A percentile compares a stretch with the other conserved stretches of the same genome.
These are phyloP conservation scores for Colletotrichum abscissum DNA, from an alignment of 2,329 filamentous ascomycete genomes.

Conservation along the genomic window DNA sequence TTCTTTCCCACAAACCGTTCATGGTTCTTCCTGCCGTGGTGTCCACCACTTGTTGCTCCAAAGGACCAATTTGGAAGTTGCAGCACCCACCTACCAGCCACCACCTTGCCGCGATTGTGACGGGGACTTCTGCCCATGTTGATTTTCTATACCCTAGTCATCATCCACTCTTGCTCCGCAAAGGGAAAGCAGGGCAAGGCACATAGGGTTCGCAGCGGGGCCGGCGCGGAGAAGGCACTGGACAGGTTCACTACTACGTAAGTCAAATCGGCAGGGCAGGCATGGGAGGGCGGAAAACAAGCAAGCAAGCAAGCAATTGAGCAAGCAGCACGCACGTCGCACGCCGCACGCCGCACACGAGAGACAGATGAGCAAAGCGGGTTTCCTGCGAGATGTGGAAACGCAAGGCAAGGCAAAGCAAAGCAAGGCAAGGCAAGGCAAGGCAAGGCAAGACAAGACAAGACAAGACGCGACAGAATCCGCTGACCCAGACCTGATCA, in stretches of 20 bases:
- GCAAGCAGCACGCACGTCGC: not conserved
- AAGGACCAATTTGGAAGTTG: not conserved
- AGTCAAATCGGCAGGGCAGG: not conserved
- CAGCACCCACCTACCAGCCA: not conserved
- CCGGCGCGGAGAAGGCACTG: conserved; percentile 2
- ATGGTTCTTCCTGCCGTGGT: not conserved
- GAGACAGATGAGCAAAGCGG: not conserved
- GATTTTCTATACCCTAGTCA: not conserved
- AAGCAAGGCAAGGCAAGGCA: not conserved
- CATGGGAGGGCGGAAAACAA: not conserved
- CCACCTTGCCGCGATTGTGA: not conserved
- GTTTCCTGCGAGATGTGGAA: not conserved
- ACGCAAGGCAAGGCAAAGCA: not conserved
- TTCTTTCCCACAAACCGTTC: not conserved
- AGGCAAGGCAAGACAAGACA: not conserved
- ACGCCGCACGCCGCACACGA: not conserved
- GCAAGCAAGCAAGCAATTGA: not conserved
- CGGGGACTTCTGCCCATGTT: not conserved
- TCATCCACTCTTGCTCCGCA: not conserved
- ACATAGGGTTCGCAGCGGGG: conserved; percentile 18
- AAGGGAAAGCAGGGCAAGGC: not conserved
- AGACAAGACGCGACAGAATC: not conserved
- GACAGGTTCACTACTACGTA: not conserved
- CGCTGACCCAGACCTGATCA: not conserved
- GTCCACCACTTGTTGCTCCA: not conserved